Percentiles rank a stretch among this genome's conserved stretches.
Evolutionary conservation across 164 flowering plant genomes (phyloP).

Genomic region (Magnolia sinica): DNA sequence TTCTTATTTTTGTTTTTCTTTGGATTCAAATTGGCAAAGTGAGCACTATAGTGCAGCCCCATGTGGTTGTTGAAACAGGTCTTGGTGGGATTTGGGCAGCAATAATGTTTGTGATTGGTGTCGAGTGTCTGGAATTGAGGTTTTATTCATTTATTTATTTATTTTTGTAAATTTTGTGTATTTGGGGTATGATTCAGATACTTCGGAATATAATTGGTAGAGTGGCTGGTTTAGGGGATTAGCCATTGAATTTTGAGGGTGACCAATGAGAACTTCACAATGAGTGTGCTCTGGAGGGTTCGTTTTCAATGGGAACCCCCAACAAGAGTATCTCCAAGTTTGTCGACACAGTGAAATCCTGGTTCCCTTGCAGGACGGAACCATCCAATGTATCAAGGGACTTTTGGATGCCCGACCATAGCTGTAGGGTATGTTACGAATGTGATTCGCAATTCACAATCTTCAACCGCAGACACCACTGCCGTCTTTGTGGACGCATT

Average conservation of each 20-base stretch:
- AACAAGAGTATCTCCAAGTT: conserved; percentile 52
- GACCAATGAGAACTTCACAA: conserved; percentile 54
- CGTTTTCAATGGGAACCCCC: conserved; percentile 58
- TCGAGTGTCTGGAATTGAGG: not conserved
- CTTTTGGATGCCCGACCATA: conserved; percentile 99
- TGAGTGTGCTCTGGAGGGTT: conserved; percentile 44
- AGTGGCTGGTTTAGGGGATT: not conserved
- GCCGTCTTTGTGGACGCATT: conserved; percentile 89
- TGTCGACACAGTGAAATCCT: conserved; percentile 53
- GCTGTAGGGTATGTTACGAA: conserved; percentile 95
- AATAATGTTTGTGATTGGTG: not conserved
- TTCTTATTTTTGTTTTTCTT: not conserved
- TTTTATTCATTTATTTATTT: not conserved
- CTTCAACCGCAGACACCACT: conserved; percentile 87
- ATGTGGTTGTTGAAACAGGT: not conserved
- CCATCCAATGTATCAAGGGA: conserved; percentile 79
- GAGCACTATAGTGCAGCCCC: not conserved
- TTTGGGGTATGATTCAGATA: not conserved
- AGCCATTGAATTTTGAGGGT: conserved; percentile 3
- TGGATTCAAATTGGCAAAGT: not conserved
- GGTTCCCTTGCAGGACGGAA: conserved; percentile 74
- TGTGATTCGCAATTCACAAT: conserved; percentile 83
- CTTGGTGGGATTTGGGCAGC: not conserved
- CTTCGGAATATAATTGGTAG: not conserved
- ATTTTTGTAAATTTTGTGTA: not conserved